Base-by-base conservation (phyloP, 306 rosid genomes). In the Vigna reflexopilosa region DNA sequence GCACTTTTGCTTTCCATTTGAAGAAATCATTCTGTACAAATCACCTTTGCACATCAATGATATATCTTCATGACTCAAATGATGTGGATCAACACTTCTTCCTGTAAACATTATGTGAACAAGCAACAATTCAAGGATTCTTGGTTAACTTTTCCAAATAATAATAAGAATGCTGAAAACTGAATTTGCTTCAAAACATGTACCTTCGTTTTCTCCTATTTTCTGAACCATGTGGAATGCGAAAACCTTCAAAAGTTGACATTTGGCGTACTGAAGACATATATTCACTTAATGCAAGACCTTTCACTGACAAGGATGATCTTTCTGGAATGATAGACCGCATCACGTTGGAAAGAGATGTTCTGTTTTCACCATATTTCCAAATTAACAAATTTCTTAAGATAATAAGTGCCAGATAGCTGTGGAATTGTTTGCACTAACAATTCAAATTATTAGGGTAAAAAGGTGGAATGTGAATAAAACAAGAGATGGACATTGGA, bases 191-290 rank as follows among this genome's bases (percentile, higher is more conserved):
- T 57, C 56, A 47, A 22, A 63, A 28, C 54, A 80, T 77, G 40
- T 67, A 94, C 98, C 96, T 94, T 73, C 88, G 84, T 79, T 83
- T 85, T 68, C 85, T 85, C 32, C 14, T 87, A 58, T 57, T 89
- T 80, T 61, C 79, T 38, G 26, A 49, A 48, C 89, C 85, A 63
- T 85, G 66, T 66, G 92, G 86, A 58, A 87, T 64, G 36, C 97
- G 97, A 38, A 72, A 77, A 73, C 86, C 83, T 82, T 92, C 98
- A 24, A 87, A 85, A 79, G 83, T 81, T 59, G 98, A 87, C 78
- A 95, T 95, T 75, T 78, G 84, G 72, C 93, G 90, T 72, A 95
- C 74, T 9, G 98, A 82, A 76, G 97, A 92, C 55, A 91, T 85
- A 85, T 89, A 88, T 64, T 95, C 98, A 45, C 48, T 76, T 75